Percentiles rank a stretch among this genome's conserved stretches.
phyloP scores from a whole-genome alignment of 768 basidiomycete genomes.

The Phylloporus sp. region DNA sequence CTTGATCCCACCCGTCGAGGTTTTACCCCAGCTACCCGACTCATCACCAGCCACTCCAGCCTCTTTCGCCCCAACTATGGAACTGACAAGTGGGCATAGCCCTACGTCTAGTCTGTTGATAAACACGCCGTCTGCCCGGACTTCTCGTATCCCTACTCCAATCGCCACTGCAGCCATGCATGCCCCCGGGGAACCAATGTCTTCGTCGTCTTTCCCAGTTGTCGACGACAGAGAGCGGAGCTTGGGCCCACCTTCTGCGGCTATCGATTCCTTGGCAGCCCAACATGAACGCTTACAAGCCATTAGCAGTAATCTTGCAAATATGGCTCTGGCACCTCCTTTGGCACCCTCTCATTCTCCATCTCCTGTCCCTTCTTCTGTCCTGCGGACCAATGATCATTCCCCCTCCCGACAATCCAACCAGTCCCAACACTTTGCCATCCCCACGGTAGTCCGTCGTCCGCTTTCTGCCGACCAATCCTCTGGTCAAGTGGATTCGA shows the following conservation, averaged over 20 bases:
- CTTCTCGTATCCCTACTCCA: conserved; percentile 2
- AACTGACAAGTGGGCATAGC: not conserved
- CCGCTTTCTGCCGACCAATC: conserved; percentile 10
- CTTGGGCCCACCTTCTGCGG: not conserved
- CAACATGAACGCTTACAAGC: conserved; percentile 15
- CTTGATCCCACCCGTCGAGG: conserved; percentile 32
- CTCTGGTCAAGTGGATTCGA: not conserved
- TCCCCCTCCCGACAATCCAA: not conserved
- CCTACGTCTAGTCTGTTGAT: not conserved
- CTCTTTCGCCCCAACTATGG: conserved; percentile 3
- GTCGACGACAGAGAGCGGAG: not conserved
- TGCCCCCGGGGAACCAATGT: not conserved
- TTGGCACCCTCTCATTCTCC: conserved; percentile 7
- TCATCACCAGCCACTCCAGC: conserved; percentile 15
- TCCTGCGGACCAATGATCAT: not conserved
- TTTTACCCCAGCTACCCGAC: conserved; percentile 17
- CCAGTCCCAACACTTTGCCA: not conserved
- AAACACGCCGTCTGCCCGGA: not conserved
- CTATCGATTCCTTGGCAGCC: conserved; percentile 5
- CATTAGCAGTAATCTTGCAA: conserved; percentile 11
- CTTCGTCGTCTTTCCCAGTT: not conserved
- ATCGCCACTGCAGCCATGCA: not conserved
- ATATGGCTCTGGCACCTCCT: conserved; percentile 4
- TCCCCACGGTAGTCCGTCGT: conserved; percentile 1
- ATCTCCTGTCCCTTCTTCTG: conserved; percentile 1